Base-by-base conservation (phyloP, 768 basidiomycete species). In the Tulasnella sp. region DNA sequence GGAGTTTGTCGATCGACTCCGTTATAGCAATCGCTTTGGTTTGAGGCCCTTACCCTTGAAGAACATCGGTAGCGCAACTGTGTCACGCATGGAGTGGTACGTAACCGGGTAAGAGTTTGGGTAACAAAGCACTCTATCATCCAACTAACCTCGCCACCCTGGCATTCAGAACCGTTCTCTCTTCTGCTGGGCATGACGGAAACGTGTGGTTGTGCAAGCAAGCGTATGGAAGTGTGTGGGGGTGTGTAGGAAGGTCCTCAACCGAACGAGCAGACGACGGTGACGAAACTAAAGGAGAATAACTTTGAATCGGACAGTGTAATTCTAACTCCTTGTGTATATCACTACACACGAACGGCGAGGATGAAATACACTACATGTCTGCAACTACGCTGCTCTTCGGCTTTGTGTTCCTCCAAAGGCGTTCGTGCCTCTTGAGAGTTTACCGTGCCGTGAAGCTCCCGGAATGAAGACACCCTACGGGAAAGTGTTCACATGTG, bases 21-120 rank as follows among this genome's bases (percentile, higher is more conserved):
- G n/a, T 73, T 61, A 32, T 5, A 67, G 39, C n/a, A 40, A 6
- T 75, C 26, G 26, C 39, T 23, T 32, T n/a, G 11, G 32, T 72
- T 72, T 46, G 69, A 29, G 16, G 32, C 40, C 61, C 51, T 51
- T 42, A 32, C 71, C 51, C 23, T 37, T 40, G 40, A 26, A 35
- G 51, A 42, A 76, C 73, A 48, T 13, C 48, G n/a, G 35, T 79
- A 93, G 92, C 80, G 90, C 92, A 0, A 88, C 91, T 5, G 89
- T 96, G 13, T 91, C 92, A 2, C 88, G 91, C 81, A 95, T 99
- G 0, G 95, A 96, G 83, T 99, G 97, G 95, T 96, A 97, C 83
- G 90, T 96, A 73, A 93, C 91, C 42, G 93, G 93, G 92, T 93
- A 80, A 39, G 84, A 81, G 13, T 5, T 44, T 44, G 42, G 11